Base-by-base conservation (phyloP, 1,284 basidiomycete genomes). In the Butyriboletus regius region DNA sequence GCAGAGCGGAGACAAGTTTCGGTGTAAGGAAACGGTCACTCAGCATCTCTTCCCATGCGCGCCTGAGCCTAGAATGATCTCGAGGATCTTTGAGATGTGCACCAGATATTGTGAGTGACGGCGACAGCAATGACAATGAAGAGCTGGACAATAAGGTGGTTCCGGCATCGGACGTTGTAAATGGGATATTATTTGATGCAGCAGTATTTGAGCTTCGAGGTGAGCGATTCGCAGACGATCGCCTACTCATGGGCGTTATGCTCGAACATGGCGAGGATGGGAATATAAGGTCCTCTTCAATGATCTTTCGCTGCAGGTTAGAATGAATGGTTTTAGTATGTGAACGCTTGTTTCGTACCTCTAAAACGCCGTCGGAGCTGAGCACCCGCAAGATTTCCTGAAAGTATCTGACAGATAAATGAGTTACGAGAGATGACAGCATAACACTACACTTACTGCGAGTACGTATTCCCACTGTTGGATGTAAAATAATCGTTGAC, bases 231-330 rank as follows among this genome's bases (percentile, higher is more conserved):
- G 49, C 50, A 45, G 64, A 54, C 43, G 55, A 57, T 55, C 49
- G 36, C 51, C 53, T 35, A 45, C 44, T 57, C n/a, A 49, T 42
- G 18, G 56, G 54, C 22, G 47, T 52, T 35, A 48, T 17, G 22
- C 51, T 46, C 12, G 50, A 39, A 29, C 37, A 48, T 5, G 49
- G 46, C 17, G 50, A 63, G 58, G 74, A 79, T 5, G 85, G 85
- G 58, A 88, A 88, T 39, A 85, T 73, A 14, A 82, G 71, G 58
- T 85, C 83, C 56, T 86, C 84, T 63, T 86, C 85, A 33, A 85
- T 74, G 7, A 85, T 71, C 83, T 86, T 50, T 7, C 40, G 17
- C 33, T 43, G 24, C n/a, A 36, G 14, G 54, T 54, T 35, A 57
- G 48, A 50, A 35, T 10, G 34, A 34, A 49, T 34, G 5, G n/a